Base-by-base conservation (phyloP, 106 monocot species). In the Dactylorhiza incarnata region DNA sequence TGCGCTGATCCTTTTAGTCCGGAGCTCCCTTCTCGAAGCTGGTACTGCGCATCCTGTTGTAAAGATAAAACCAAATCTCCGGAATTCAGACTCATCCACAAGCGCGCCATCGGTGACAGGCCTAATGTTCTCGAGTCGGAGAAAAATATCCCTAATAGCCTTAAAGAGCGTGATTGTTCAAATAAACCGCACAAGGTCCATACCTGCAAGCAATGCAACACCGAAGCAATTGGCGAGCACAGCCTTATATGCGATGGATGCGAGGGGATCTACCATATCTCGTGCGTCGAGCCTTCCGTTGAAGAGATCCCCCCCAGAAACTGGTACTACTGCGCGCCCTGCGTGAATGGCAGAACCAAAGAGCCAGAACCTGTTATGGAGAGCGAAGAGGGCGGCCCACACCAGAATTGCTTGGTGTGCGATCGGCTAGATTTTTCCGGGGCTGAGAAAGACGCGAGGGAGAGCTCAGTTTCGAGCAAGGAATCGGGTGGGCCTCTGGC, bases 231-330 rank as follows among this genome's bases (percentile, higher is more conserved):
- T 73, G 83, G 75, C 15, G 74, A 78, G 20, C 48, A 63, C 9
- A 82, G 88, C 76, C 88, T 95, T 67, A 89, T 95, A 55, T 95
- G 95, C 81, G 92, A 92, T 81, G 82, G 81, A 71, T 95, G 95
- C 69, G 90, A 90, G 63, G 79, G 83, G 26, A 77, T 82, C 49
- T 95, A 86, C 82, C 95, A 90, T 54, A 63, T 93, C 49, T 76
- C 86, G 15, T 95, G 95, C 78, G 71, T 83, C 45, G 55, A 79
- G 48, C 88, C 90, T 75, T 26, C 69, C 72, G 51, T 78, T 61
- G 46, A 80, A 74, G 73, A 74, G 16, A 79, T 86, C 45, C 84
- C 90, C 11, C 77, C 59, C 65, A 76, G 48, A 56, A 86, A 73
- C 75, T 95, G 93, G 88, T 90, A 79, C n/a, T n/a, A n/a, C 67